Evolutionary conservation across 768 basidiomycete species (phyloP).

Genomic region (Collybiopsis confluens): DNA sequence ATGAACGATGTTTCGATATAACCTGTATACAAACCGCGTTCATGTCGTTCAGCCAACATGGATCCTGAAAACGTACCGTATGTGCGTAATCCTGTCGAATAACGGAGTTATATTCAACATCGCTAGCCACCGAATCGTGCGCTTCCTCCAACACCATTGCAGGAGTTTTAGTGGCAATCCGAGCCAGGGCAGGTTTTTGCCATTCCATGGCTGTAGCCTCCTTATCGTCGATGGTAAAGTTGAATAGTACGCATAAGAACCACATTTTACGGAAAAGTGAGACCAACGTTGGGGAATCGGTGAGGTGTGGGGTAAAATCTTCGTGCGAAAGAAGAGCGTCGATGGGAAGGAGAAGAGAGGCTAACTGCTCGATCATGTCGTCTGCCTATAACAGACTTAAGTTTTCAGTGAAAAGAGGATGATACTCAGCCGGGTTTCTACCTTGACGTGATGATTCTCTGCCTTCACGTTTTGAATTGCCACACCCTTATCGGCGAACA

Average conservation of each 20-base stretch:
- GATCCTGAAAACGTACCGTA: conserved; percentile 42
- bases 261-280: conserved; percentile 88
- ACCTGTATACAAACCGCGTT: conserved; percentile 42
- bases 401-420: neutral
- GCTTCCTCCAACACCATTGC: conserved; percentile 77
- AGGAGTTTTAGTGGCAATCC: conserved; percentile 86
- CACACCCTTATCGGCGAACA: conserved; percentile 90
- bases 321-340: conserved; percentile 77
- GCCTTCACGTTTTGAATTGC: conserved; percentile 81
- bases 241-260: conserved; percentile 88
- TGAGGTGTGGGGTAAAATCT: conserved; percentile 58
- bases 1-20: conserved; percentile 59
- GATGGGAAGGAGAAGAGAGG: conserved; percentile 85
- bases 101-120: conserved; percentile 90
- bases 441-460: conserved; percentile 63
- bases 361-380: conserved; percentile 82
- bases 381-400: conserved; percentile 51
- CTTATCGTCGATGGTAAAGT: conserved; percentile 59
- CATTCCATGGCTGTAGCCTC: conserved; percentile 71
- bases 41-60: neutral
- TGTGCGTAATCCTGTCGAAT: conserved; percentile 82
- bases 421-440: conserved; percentile 21
- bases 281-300: conserved; percentile 56
- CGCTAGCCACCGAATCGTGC: conserved; percentile 78
- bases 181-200: conserved; percentile 69